phyloP scores from a whole-genome alignment of 1,284 basidiomycete species.

The Cryptococcus sp. region DNA sequence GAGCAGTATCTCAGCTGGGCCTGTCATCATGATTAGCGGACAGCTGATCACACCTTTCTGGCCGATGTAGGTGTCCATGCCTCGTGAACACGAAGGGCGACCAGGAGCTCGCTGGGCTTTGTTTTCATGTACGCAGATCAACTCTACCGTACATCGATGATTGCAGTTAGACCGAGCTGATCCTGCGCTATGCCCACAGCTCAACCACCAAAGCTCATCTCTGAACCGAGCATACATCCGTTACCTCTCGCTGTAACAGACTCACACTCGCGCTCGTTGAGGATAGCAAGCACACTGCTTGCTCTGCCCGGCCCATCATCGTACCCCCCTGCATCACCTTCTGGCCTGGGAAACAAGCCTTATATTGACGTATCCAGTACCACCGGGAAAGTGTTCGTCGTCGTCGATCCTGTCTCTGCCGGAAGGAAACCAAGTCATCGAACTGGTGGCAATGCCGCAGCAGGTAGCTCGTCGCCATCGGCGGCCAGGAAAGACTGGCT shows the following conservation, averaged over 20 bases:
- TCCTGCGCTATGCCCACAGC: constrained; percentile 7
- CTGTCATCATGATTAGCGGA: background rate
- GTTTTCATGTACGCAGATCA: constrained; percentile 24
- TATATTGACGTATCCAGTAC: constrained; percentile 37
- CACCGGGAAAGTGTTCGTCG: constrained; percentile 40
- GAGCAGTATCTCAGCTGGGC: background rate
- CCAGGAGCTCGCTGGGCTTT: constrained; percentile 31
- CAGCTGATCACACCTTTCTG: background rate
- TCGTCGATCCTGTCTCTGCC: constrained; percentile 22
- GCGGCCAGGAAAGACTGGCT: constrained; percentile 40
- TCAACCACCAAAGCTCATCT: constrained; percentile 25
- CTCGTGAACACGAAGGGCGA: constrained; percentile 23
- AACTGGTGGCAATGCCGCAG: constrained; percentile 4
- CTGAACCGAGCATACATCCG: constrained; percentile 36
- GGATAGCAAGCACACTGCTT: constrained; percentile 30
- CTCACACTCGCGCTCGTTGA: constrained; percentile 10
- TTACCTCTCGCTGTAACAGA: constrained; percentile 29
- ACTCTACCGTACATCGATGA: background rate
- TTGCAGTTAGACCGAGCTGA: background rate
- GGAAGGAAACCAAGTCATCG: too few species aligned
- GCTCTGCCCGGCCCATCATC: constrained; percentile 19
- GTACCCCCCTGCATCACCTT: constrained; percentile 24
- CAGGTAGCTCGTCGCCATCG: background rate
- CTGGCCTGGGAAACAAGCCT: constrained; percentile 14
- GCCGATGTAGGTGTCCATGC: constrained; percentile 31